Evolutionary conservation across 176 grass and related monocot species (phyloP), one percentile per base, ranked within the genome.

Genomic region (Zoysia pacifica): DNA sequence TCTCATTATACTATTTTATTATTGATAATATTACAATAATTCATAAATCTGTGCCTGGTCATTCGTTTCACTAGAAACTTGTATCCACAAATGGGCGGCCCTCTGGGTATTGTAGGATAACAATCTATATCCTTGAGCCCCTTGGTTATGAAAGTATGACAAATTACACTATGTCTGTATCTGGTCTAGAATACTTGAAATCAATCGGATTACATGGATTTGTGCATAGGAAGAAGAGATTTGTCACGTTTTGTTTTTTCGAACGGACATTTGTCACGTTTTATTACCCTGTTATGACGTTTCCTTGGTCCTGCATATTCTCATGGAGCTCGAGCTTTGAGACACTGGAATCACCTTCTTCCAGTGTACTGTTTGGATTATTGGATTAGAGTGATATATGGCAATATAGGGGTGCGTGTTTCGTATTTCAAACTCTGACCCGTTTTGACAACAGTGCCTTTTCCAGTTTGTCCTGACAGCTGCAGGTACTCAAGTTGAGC

Each of bases 401-500:
- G 2, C 4, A 77, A 59, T 58, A 20, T 76, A 45, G 59, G 18
- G 63, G 11, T 48, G 41, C 38, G 40, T n/a, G 7, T 61, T 63
- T 80, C 42, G 11, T 46, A 66, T 71, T 62, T 58, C 12, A 81
- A 43, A 78, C 44, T 73, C 11, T 42, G 61, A 80, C 20, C 66
- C 43, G 55, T 20, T 52, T 68, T 81, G 8, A 72, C 62, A 48
- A 55, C 12, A 16, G 79, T 82, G 9, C 14, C 48, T 71, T 73
- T 89, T 90, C 51, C 67, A 94, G 96, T 94, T 98, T 86, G 95
- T 98, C 65, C 80, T 98, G 85, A 93, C 92, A 62, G 92, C 96
- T 79, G 86, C 92, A 77, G 96, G 96, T 55, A 93, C 90, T 65
- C 72, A 81, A 89, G 83, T 54, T 56, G 88, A 94, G 81, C 63